phyloP scores from a whole-genome alignment of 176 grass and related monocot genomes.

The Guadua angustifolia region DNA sequence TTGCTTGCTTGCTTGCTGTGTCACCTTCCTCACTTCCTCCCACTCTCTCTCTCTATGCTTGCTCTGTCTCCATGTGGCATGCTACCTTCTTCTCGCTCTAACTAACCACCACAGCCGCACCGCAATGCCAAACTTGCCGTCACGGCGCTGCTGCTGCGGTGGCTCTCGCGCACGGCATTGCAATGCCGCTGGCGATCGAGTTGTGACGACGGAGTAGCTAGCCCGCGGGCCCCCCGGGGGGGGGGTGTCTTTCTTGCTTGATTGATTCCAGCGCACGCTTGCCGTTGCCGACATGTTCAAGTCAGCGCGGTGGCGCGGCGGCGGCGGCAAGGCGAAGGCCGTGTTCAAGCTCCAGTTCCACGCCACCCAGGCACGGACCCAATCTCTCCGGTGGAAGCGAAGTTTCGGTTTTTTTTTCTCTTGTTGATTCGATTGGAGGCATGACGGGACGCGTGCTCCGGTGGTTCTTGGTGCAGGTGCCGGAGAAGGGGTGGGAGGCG shows the following conservation, averaged over 20 bases:
- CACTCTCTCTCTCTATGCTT: constrained; percentile 41
- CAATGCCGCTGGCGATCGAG: constrained; percentile 45
- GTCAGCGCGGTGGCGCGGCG: constrained; percentile 72
- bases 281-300: constrained; percentile 79
- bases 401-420: not conserved
- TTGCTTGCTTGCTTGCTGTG: constrained; percentile 2
- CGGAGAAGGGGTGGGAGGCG: constrained; percentile 65
- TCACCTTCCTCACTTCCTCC: constrained; percentile 22
- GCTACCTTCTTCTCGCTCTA: constrained; percentile 1
- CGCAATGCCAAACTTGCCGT: constrained; percentile 44
- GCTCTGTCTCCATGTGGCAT: constrained; percentile 50
- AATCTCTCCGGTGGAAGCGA: not conserved
- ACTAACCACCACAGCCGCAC: constrained; percentile 29
- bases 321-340: constrained; percentile 78
- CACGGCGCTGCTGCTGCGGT: constrained; percentile 20
- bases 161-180: constrained; percentile 50
- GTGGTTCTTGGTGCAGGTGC: constrained; percentile 52
- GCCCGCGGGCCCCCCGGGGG: not conserved
- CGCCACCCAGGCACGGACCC: constrained; percentile 62
- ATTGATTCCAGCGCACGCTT: not conserved
- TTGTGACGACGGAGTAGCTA: constrained; percentile 1
- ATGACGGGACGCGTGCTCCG: constrained; percentile 12
- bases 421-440: constrained; percentile 13
- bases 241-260: not conserved
- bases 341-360: constrained; percentile 96